Evolutionary conservation across 768 basidiomycete genomes (phyloP).

Genomic region (Mycena indigotica): DNA sequence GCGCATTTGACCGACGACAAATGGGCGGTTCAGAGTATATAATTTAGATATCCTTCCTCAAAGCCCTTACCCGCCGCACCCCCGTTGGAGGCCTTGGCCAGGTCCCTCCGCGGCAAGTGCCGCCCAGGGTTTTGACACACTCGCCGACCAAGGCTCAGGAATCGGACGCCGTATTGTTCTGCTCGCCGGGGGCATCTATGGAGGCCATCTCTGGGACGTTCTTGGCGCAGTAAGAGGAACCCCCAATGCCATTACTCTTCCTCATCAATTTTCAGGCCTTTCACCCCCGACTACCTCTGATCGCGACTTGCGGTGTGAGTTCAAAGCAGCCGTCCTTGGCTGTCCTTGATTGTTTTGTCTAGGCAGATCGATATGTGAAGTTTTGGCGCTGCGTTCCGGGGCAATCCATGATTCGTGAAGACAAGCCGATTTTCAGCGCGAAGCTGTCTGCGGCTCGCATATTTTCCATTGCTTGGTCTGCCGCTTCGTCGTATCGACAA

Average conservation of each 20-base stretch:
- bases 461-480: slow-evolving; percentile 64
- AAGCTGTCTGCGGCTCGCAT: slow-evolving; percentile 67
- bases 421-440: slow-evolving; percentile 78
- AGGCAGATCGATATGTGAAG: slow-evolving; percentile 77
- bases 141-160: slow-evolving; percentile 63
- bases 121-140: slow-evolving; percentile 66
- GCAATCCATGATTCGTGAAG: slow-evolving; percentile 46
- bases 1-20: neutral
- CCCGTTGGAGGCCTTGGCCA: slow-evolving; percentile 56
- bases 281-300: slow-evolving; percentile 60
- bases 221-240: slow-evolving; percentile 54
- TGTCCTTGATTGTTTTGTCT: slow-evolving; percentile 3
- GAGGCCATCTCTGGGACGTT: slow-evolving; percentile 73
- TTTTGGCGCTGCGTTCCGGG: slow-evolving; percentile 63
- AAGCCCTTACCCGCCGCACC: slow-evolving; percentile 46
- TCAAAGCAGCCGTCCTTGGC: neutral
- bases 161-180: slow-evolving; percentile 65
- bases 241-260: slow-evolving; percentile 3
- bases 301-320: slow-evolving; percentile 79
- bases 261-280: slow-evolving; percentile 58
- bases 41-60: slow-evolving; percentile 46
- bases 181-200: slow-evolving; percentile 69
- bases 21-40: slow-evolving; percentile 49
- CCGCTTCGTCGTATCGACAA: neutral
- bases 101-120: slow-evolving; percentile 61